Percentiles rank a stretch among this genome's conserved stretches.
These are phyloP conservation scores for Acanthamoeba culbertsoni DNA, from an alignment of 208 protist genomes.

Conservation along the genomic window DNA sequence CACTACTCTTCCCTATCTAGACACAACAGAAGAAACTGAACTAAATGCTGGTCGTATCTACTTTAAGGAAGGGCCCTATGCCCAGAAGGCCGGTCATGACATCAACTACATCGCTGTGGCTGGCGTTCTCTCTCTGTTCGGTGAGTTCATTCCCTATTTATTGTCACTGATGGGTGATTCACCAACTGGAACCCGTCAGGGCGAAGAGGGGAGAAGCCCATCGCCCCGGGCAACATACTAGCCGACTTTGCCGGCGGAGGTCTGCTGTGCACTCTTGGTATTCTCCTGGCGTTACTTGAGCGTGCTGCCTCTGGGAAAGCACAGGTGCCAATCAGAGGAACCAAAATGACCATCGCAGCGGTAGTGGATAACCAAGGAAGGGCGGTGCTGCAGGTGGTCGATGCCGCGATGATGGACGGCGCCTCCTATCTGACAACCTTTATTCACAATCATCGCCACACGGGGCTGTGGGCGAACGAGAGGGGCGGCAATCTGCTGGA, in stretches of 20 bases:
- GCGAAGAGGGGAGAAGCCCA: constrained; percentile 23
- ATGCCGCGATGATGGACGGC: constrained; percentile 77
- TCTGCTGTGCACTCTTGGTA: constrained; percentile 65
- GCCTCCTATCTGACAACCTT: constrained; percentile 72
- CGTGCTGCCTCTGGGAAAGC: constrained; percentile 60
- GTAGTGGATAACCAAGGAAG: too few species aligned
- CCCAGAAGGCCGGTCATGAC: constrained; percentile 79
- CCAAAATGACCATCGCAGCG: too few species aligned
- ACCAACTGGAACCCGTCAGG: not conserved
- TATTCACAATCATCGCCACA: constrained; percentile 13
- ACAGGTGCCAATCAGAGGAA: too few species aligned
- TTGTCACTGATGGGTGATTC: too few species aligned
- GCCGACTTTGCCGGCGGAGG: constrained; percentile 52
- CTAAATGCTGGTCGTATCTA: not conserved
- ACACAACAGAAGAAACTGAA: too few species aligned
- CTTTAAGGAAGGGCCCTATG: not conserved
- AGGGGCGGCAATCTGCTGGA: constrained; percentile 75
- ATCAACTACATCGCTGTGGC: constrained; percentile 83
- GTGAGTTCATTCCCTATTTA: not conserved
- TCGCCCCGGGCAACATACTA: constrained; percentile 58
- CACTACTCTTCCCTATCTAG: not conserved
- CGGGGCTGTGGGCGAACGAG: constrained; percentile 35
- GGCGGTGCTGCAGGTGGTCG: constrained; percentile 75
- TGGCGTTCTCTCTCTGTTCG: constrained; percentile 72
- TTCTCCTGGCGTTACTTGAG: constrained; percentile 78